Base-by-base conservation (phyloP, 2,329 filamentous ascomycete species). In the Hypoxylon sp. region DNA sequence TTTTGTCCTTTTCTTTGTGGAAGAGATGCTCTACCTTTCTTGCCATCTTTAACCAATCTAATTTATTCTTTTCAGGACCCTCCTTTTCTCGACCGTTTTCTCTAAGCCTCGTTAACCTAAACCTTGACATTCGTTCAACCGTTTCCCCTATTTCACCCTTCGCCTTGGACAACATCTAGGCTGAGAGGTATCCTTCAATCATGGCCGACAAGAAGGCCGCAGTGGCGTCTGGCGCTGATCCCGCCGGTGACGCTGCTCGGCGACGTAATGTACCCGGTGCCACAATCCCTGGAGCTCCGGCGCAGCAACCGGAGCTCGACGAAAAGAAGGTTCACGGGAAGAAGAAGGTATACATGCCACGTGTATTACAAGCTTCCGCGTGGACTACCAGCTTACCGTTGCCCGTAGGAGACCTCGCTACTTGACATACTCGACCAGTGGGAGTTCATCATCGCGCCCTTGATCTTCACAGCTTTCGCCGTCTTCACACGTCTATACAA, bases 401-500 rank as follows among this genome's bases (percentile, higher is more conserved):
- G 26, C 56, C 1, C 35, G 24, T 66, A 87, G 81, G 79, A 85
- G 72, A 84, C 87, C 73, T 88, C 87, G 24, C 78, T 92, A 70
- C 81, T 92, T 73, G 79, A 90, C 62, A 83, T 87, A 74, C 86
- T 94, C 72, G 83, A 86, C 74, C 83, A 90, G 80, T 88, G 89
- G 86, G 86, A 92, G 78, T 83, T 86, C 78, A 76, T 90, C 76
- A 84, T 90, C 77, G 86, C 87, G 70, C 86, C 89, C 60, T 77
- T 91, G 75, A 77, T 91, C 77, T 88, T 91, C 81, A 87, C 88
- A 65, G 76, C 84, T 71, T 79, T 90, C 59, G 88, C 90, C 63
- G 83, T 91, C 81, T 90, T 91, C 79, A 92, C 90, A 42, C 85
- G 90, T 71, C 79, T 92, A 70, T 92, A 87, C 81, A 91, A 90